Evolutionary conservation across 345 rosid species (phyloP).

Genomic region (Citrus hindsii): DNA sequence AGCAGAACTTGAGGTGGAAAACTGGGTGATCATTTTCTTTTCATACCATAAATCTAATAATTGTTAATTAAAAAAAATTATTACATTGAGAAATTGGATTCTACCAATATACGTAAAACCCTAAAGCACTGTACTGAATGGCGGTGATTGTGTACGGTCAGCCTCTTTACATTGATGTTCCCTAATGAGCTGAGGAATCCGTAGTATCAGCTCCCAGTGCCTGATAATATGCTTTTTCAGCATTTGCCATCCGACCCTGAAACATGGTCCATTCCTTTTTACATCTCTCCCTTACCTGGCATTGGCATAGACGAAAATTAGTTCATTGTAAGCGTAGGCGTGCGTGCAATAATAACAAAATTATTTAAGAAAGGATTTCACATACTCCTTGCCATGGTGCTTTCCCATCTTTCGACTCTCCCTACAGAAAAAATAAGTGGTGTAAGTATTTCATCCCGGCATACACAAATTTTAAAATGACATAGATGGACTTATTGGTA

Average conservation of each 20-base stretch:
- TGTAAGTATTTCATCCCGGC: slow-evolving; percentile 2
- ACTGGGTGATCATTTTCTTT: neutral
- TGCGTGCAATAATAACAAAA: neutral
- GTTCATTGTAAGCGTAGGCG: neutral
- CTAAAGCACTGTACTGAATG: slow-evolving; percentile 11
- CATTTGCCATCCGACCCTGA: slow-evolving; percentile 47
- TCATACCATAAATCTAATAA: neutral
- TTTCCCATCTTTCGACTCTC: slow-evolving; percentile 62
- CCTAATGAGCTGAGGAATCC: slow-evolving; percentile 38
- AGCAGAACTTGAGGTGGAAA: neutral
- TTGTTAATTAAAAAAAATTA: neutral
- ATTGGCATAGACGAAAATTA: neutral
- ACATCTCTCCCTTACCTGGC: slow-evolving; percentile 90
- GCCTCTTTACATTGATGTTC: slow-evolving; percentile 8
- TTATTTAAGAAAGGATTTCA: neutral
- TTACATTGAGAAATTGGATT: slow-evolving; percentile 17
- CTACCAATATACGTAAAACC: slow-evolving; percentile 17
- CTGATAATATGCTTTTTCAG: slow-evolving; percentile 61
- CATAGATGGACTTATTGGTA: neutral
- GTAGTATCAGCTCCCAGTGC: slow-evolving; percentile 27
- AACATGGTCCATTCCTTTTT: slow-evolving; percentile 79
- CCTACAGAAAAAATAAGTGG: slow-evolving; percentile 32
- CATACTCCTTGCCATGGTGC: slow-evolving; percentile 95
- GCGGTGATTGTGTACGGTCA: slow-evolving; percentile 18
- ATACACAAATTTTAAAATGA: neutral